phyloP scores from a whole-genome alignment of 2,329 filamentous ascomycete genomes.

The Penicillium polonicum region DNA sequence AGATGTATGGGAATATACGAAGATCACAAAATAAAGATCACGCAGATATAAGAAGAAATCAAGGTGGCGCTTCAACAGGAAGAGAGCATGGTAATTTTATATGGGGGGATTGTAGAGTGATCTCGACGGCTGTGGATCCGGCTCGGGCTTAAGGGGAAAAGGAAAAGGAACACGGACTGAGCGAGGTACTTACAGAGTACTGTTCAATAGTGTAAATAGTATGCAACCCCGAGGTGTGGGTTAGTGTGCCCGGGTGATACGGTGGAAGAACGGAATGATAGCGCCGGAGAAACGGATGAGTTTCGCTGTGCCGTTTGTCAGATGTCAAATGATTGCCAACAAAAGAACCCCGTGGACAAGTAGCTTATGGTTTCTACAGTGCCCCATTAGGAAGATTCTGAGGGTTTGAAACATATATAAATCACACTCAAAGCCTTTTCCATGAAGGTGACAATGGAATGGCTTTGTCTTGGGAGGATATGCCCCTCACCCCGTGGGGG shows the following conservation, averaged over 20 bases:
- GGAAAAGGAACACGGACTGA: slow-evolving; percentile 1
- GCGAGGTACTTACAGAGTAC: slow-evolving; percentile 19
- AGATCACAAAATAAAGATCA: not conserved
- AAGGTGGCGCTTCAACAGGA: not conserved
- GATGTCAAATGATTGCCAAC: slow-evolving; percentile 16
- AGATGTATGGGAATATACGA: not conserved
- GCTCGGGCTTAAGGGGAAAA: slow-evolving; percentile 22
- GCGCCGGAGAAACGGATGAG: slow-evolving; percentile 38
- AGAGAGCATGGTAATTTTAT: slow-evolving; percentile 7
- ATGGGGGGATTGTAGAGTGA: not conserved
- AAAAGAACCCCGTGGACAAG: not conserved
- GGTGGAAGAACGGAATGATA: slow-evolving; percentile 19
- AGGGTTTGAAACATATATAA: not conserved
- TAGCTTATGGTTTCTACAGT: not conserved
- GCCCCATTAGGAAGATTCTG: not conserved
- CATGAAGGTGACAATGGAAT: not conserved
- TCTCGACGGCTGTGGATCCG: slow-evolving; percentile 2
- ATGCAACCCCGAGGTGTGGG: slow-evolving; percentile 12
- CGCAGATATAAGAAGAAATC: not conserved
- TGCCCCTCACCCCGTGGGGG: slow-evolving; percentile 1
- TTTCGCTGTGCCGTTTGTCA: slow-evolving; percentile 14
- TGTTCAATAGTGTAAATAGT: not conserved
- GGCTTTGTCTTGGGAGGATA: not conserved
- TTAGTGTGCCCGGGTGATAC: slow-evolving; percentile 12
- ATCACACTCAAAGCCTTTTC: not conserved